These are phyloP conservation scores for Leccinum subgranulosum DNA, from an alignment of 768 basidiomycete genomes.

Conservation along the genomic window DNA sequence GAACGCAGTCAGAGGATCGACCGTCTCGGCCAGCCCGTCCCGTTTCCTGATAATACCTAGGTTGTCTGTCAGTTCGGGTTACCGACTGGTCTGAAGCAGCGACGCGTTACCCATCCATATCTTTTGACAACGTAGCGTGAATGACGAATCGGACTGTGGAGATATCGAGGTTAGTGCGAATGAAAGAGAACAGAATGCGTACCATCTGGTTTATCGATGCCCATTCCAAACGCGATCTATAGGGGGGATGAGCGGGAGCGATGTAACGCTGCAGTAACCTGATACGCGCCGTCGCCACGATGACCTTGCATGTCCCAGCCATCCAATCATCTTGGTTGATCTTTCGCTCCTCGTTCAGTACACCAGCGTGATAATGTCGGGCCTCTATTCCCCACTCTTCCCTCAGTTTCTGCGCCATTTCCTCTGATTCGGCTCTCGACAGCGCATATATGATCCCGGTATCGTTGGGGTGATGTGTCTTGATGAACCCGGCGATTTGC, in stretches of 20 bases:
- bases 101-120: conserved; percentile 69
- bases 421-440: conserved; percentile 72
- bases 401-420: conserved; percentile 66
- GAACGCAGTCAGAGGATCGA: conserved; percentile 74
- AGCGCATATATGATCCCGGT: conserved; percentile 87
- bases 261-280: neutral
- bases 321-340: conserved; percentile 72
- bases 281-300: conserved; percentile 82
- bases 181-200: conserved; percentile 10
- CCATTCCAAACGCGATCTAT: conserved; percentile 97
- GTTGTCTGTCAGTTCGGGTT: conserved; percentile 2
- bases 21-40: conserved; percentile 96
- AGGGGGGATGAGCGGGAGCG: conserved; percentile 1
- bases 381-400: conserved; percentile 58
- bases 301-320: conserved; percentile 64
- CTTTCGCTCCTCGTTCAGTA: conserved; percentile 61
- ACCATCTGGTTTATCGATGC: conserved; percentile 86
- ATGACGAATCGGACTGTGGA: conserved; percentile 84
- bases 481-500: conserved; percentile 71
- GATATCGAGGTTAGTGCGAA: conserved; percentile 3
- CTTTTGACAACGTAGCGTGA: conserved; percentile 78
- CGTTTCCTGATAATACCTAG: conserved; percentile 91
- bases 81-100: neutral
- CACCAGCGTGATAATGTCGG: conserved; percentile 82
- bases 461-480: conserved; percentile 48